These are phyloP conservation scores for Malassezia nana DNA, from an alignment of 1,284 basidiomycete species.

Conservation along the genomic window DNA sequence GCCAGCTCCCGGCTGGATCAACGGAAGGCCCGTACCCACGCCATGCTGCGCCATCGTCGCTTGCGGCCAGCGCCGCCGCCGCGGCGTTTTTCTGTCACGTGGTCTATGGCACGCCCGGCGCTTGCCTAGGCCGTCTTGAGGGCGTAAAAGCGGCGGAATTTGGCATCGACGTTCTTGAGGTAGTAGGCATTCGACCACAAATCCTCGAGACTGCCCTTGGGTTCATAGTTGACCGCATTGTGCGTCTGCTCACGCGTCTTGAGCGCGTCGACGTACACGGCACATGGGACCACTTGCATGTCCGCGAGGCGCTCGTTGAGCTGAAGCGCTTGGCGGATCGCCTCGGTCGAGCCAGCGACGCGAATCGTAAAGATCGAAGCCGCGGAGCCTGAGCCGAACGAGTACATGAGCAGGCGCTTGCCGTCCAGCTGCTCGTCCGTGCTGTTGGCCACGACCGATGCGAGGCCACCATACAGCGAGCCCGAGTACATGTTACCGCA, in stretches of 20 bases:
- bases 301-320: conserved; percentile 64
- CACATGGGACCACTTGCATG: conserved; percentile 84
- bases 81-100: neutral
- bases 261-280: conserved; percentile 69
- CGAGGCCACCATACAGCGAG: conserved; percentile 87
- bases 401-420: conserved; percentile 67
- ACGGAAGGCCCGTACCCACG: neutral
- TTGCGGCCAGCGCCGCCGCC: neutral
- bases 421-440: conserved; percentile 34
- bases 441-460: conserved; percentile 51
- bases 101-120: neutral
- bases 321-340: conserved; percentile 69
- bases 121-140: neutral
- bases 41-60: neutral
- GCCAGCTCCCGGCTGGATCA: neutral
- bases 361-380: conserved; percentile 78
- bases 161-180: conserved; percentile 79
- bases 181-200: conserved; percentile 92
- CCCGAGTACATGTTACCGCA: conserved; percentile 96
- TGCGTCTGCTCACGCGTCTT: conserved; percentile 75
- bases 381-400: conserved; percentile 85
- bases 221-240: conserved; percentile 76
- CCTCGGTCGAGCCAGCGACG: conserved; percentile 71
- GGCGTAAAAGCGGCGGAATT: conserved; percentile 79
- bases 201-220: conserved; percentile 75